Conservation (phyloP, 2,329 filamentous ascomycete species). For the Immersiporthe knoxdaviesiana region DNA sequence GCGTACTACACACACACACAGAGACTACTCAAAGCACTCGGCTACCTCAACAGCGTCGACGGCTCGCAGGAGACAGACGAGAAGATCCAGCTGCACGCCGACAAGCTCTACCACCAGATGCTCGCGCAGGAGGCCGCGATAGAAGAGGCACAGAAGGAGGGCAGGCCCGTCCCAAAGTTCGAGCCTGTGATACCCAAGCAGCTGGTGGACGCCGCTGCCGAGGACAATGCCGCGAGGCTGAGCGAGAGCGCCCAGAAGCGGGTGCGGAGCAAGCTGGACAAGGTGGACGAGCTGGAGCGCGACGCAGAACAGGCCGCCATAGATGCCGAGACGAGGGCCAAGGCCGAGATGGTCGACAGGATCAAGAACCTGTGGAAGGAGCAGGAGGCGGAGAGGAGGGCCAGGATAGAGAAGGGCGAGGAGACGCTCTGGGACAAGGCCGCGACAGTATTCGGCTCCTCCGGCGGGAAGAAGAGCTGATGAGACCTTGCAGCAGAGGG, state of each 20-base stretch:
- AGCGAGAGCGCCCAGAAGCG: slow-evolving; percentile 53
- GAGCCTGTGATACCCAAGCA: slow-evolving; percentile 54
- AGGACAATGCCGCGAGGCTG: slow-evolving; percentile 35
- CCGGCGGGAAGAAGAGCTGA: slow-evolving; percentile 22
- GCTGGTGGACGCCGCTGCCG: slow-evolving; percentile 31
- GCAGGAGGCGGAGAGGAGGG: slow-evolving; percentile 56
- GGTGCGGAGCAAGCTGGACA: slow-evolving; percentile 60
- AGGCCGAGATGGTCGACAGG: slow-evolving; percentile 60
- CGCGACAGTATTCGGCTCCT: slow-evolving; percentile 36
- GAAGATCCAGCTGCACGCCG: slow-evolving; percentile 93
- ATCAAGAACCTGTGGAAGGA: slow-evolving; percentile 60
- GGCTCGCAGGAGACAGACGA: slow-evolving; percentile 73
- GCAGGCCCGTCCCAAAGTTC: slow-evolving; percentile 61
- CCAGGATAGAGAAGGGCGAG: slow-evolving; percentile 60
- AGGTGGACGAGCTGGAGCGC: slow-evolving; percentile 61
- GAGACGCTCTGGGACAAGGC: slow-evolving; percentile 48
- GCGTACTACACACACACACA: too few species aligned
- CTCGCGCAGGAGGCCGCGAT: slow-evolving; percentile 76
- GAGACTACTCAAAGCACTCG: slow-evolving; percentile 88
- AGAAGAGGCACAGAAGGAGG: slow-evolving; percentile 68
- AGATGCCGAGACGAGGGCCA: slow-evolving; percentile 63
- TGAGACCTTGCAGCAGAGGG: not conserved
- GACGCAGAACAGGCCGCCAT: slow-evolving; percentile 66
- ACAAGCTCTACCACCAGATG: slow-evolving; percentile 87
- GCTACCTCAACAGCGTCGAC: slow-evolving; percentile 74